Conservation (phyloP, 345 rosid genomes). For the Brassica nigra region DNA sequence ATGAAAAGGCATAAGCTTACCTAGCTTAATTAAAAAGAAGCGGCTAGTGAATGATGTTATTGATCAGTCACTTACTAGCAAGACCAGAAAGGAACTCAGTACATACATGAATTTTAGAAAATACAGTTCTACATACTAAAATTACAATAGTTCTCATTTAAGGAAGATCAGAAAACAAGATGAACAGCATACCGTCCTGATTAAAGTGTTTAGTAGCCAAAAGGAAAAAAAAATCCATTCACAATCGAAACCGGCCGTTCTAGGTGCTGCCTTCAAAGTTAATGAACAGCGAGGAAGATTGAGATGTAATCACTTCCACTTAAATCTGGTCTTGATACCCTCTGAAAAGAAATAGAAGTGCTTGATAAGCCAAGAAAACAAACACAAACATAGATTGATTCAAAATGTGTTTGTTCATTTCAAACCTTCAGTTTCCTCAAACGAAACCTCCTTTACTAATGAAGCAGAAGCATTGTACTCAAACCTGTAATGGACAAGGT, state of each 20-base stretch:
- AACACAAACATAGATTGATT: slow-evolving; percentile 2
- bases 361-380: slow-evolving; percentile 29
- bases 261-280: slow-evolving; percentile 21
- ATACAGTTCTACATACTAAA: background rate
- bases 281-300: slow-evolving; percentile 13
- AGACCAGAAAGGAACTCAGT: slow-evolving; percentile 13
- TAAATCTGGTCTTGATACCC: slow-evolving; percentile 74
- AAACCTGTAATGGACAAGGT: slow-evolving; percentile 52
- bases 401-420: background rate
- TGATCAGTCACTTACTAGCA: slow-evolving; percentile 10
- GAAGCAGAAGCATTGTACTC: slow-evolving; percentile 85
- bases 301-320: slow-evolving; percentile 48
- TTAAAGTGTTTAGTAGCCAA: slow-evolving; percentile 13
- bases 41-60: slow-evolving; percentile 3
- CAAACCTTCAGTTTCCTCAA: slow-evolving; percentile 80
- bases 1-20: background rate
- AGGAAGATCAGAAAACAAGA: slow-evolving; percentile 5
- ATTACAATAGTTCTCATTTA: slow-evolving; percentile 2
- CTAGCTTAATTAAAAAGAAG: background rate
- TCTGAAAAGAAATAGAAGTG: slow-evolving; percentile 47
- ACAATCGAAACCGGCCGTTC: slow-evolving; percentile 27
- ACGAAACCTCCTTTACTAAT: slow-evolving; percentile 74
- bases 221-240: slow-evolving; percentile 32
- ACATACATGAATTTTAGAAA: background rate
- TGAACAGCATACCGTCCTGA: slow-evolving; percentile 28